Base-by-base conservation (phyloP, 768 basidiomycete species). In the Termitomyces sp. region DNA sequence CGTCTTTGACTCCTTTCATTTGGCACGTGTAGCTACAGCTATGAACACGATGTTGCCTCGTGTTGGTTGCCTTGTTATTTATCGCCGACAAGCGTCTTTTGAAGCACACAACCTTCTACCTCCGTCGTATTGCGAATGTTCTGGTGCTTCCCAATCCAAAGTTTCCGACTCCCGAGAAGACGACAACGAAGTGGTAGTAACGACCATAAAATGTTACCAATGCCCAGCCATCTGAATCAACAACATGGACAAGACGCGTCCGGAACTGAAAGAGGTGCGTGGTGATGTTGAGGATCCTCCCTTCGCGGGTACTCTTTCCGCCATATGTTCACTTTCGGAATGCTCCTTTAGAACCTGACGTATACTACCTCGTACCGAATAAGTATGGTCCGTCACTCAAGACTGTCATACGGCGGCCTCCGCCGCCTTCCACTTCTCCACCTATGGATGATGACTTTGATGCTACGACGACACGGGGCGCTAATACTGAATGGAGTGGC, bases 361-460 rank as follows among this genome's bases (percentile, higher is more conserved):
- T 69, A 11, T 72, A 70, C 58, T 76, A 77, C 58, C 68, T 76
- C 49, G 72, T 77, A 19, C 67, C 75, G n/a, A 70, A 73, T 56
- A 71, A 66, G 57, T 62, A 71, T 32, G 73, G 72, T 19, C 65
- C 64, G 23, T 34, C 32, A 4, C 5, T 30, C 34, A 75, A 75
- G 59, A 68, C 66, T 3, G 63, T 72, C 54, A 64, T 75, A 19
- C 70, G 69, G 25, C 74, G 71, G 25, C 71, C 67, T 34, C 68
- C 74, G 16, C 72, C 77, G 0, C 70, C 23, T 32, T 21, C 70
- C 6, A 72, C 73, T 27, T 73, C 72, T n/a, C 59, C 70, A 21
- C 72, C 75, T 12, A 67, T 74, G 32, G 68, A 71, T 37, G 75
- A 77, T 48, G 70, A 76, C 55, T 76, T 76, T 50, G 76, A 78